Evolutionary conservation across 257 asterid genomes (phyloP).

Genomic region (Penstemon eatonii): DNA sequence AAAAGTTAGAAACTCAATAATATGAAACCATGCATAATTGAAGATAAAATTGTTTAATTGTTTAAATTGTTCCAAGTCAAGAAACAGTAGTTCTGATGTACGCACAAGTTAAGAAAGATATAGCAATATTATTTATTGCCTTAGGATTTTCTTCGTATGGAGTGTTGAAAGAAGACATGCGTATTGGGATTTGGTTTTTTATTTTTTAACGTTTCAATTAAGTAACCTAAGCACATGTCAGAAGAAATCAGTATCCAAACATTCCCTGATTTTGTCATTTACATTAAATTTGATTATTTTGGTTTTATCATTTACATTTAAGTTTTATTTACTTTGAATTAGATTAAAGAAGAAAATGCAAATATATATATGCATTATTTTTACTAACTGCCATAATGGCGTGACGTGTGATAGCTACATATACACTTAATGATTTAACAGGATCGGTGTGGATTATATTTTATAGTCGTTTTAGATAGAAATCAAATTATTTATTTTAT

Average conservation of each 20-base stretch:
- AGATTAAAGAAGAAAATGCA: background rate
- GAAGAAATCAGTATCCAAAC: conserved; percentile 40
- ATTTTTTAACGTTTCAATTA: conserved; percentile 30
- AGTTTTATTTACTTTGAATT: background rate
- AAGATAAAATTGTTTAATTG: no score
- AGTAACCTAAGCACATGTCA: conserved; percentile 19
- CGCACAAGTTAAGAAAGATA: conserved; percentile 30
- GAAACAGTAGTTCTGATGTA: conserved; percentile 7
- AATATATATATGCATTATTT: background rate
- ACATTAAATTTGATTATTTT: background rate
- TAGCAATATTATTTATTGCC: conserved; percentile 1
- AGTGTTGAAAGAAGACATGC: conserved; percentile 42
- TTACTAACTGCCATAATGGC: background rate
- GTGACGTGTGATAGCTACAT: no score
- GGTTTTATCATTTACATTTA: conserved; percentile 27
- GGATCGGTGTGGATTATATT: no score
- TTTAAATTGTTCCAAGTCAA: background rate
- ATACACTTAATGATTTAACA: no score
- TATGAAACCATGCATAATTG: no score
- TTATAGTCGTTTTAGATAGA: no score
- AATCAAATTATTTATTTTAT: no score
- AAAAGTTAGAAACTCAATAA: no score
- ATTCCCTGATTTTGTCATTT: conserved; percentile 41
- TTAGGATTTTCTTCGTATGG: conserved; percentile 38
- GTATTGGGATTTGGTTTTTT: conserved; percentile 59